Percentiles rank a stretch among this genome's conserved stretches.
These are phyloP conservation scores for Coemansia sp. DNA, from an alignment of 192 early-diverging fungal genomes.

Conservation along the genomic window DNA sequence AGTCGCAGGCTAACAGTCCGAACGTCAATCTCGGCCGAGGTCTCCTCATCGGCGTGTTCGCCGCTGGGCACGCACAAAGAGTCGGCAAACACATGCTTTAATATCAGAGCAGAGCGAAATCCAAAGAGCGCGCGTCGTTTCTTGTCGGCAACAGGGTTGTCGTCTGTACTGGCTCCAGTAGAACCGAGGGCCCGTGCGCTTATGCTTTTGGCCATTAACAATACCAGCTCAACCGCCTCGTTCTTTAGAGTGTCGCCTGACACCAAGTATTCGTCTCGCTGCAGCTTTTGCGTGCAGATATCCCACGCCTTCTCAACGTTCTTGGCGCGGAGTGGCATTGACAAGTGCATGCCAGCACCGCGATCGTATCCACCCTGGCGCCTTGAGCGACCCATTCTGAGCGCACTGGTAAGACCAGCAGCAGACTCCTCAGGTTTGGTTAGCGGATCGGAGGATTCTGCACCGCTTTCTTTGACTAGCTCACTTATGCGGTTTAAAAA, in stretches of 20 bases:
- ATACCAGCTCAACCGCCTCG: slow-evolving; percentile 13
- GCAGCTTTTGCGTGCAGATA: slow-evolving; percentile 29
- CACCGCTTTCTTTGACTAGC: background rate
- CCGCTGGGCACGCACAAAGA: background rate
- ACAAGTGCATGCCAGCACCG: slow-evolving; percentile 31
- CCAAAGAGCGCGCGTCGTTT: background rate
- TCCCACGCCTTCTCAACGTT: slow-evolving; percentile 48
- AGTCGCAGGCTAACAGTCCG: slow-evolving; percentile 3
- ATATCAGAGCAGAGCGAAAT: background rate
- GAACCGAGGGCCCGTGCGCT: background rate
- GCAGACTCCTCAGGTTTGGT: background rate
- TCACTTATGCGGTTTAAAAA: background rate
- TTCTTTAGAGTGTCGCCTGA: background rate
- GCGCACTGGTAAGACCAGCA: background rate
- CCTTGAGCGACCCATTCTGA: slow-evolving; percentile 4
- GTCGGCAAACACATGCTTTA: background rate
- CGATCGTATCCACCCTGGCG: slow-evolving; percentile 16
- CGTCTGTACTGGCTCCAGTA: background rate
- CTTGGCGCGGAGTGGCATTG: slow-evolving; percentile 25
- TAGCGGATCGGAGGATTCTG: background rate
- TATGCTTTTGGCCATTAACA: slow-evolving; percentile 9
- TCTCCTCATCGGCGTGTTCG: slow-evolving; percentile 6
- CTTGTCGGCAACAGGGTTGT: background rate
- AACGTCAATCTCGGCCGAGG: background rate
- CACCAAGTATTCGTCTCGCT: background rate